Evolutionary conservation across 2,329 filamentous ascomycete genomes (phyloP).

Genomic region (Fusarium torreyae): DNA sequence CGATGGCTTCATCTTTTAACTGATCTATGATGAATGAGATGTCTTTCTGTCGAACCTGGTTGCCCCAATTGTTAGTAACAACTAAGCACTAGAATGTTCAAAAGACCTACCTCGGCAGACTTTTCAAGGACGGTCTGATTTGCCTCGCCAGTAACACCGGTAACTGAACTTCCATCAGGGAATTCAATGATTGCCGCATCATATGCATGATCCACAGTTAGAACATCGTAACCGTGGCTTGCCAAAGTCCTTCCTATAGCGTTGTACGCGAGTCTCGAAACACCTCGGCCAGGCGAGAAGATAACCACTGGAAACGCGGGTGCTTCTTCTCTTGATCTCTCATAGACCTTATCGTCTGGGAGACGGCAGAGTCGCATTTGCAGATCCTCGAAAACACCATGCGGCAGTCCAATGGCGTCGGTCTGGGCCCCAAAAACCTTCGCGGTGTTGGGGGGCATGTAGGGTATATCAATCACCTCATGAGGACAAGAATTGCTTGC

Average conservation of each 20-base stretch:
- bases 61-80: background rate
- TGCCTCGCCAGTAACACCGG: background rate
- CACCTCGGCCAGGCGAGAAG: background rate
- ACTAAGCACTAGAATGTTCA: too few species aligned
- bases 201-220: background rate
- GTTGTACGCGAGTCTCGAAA: slow-evolving; percentile 1
- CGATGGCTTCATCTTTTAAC: background rate
- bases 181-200: background rate
- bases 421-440: background rate
- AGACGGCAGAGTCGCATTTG: background rate
- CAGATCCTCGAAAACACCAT: background rate
- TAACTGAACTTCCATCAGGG: background rate
- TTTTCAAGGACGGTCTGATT: background rate
- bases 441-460: background rate
- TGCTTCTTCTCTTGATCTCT: background rate
- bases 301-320: background rate
- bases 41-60: background rate
- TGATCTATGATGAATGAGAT: background rate
- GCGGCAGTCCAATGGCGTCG: background rate
- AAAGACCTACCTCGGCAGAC: background rate
- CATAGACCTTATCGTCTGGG: background rate
- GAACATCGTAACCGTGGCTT: background rate
- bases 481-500: background rate
- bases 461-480: background rate
- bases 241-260: background rate